Conservation (phyloP, 2,329 filamentous ascomycete species). For the Teratosphaeria viscida region DNA sequence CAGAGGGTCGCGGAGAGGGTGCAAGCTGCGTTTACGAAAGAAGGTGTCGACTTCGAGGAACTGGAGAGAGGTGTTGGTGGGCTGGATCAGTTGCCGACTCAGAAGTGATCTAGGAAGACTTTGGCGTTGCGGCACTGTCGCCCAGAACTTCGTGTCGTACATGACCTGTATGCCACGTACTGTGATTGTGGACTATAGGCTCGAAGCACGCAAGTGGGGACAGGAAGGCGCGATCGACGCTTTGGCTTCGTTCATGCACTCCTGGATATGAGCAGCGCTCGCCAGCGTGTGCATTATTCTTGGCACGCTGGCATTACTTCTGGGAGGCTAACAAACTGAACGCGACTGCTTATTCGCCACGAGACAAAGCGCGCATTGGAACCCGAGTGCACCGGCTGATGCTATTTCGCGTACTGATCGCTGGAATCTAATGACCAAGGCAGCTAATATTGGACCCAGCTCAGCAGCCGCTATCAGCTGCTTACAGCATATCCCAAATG, state of each 20-base stretch:
- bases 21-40: constrained; percentile 60
- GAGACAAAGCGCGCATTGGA: neutral
- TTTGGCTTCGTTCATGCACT: too few relatives aligned
- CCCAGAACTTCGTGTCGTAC: neutral
- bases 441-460: neutral
- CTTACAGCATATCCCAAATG: neutral
- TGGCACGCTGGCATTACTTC: neutral
- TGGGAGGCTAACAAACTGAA: neutral
- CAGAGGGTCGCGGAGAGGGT: constrained; percentile 62
- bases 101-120: neutral
- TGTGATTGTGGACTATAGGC: too few relatives aligned
- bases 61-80: constrained; percentile 65
- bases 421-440: neutral
- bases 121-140: neutral
- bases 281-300: neutral
- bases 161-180: too few relatives aligned
- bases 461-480: neutral
- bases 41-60: constrained; percentile 71
- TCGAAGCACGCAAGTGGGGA: too few relatives aligned
- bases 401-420: neutral
- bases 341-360: neutral
- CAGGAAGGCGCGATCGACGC: too few relatives aligned
- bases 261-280: neutral
- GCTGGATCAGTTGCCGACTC: constrained; percentile 41
- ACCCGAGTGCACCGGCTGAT: neutral